These are phyloP conservation scores for Coniferiporia sulphurascens DNA, from an alignment of 1,284 basidiomycete species.

Conservation along the genomic window DNA sequence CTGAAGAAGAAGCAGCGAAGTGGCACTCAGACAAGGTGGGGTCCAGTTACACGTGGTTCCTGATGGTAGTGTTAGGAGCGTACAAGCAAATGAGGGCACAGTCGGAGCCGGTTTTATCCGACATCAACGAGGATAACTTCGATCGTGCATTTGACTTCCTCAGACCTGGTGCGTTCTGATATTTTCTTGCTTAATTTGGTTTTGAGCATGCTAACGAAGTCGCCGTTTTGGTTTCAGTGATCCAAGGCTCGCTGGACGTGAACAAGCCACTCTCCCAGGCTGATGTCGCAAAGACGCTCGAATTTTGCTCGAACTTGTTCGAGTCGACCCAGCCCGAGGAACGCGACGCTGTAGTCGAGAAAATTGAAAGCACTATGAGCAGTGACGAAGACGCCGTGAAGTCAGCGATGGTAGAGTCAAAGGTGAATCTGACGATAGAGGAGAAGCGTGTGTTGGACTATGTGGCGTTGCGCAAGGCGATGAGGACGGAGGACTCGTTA, in stretches of 20 bases:
- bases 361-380: slow-evolving; percentile 8
- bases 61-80: slow-evolving; percentile 61
- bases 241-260: slow-evolving; percentile 55
- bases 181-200: background rate
- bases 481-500: background rate
- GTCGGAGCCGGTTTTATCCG: slow-evolving; percentile 44
- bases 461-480: background rate
- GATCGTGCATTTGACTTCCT: slow-evolving; percentile 56
- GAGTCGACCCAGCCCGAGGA: slow-evolving; percentile 33
- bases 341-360: slow-evolving; percentile 27
- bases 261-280: slow-evolving; percentile 57
- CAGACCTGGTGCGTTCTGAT: slow-evolving; percentile 29
- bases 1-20: slow-evolving; percentile 45
- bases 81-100: slow-evolving; percentile 59
- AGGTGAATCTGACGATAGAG: too few species aligned
- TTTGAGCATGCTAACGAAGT: background rate
- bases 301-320: slow-evolving; percentile 38
- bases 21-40: slow-evolving; percentile 53
- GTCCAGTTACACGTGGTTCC: slow-evolving; percentile 65
- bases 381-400: too few species aligned
- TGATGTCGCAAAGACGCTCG: slow-evolving; percentile 51
- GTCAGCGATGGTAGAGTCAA: too few species aligned
- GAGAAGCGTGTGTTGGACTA: background rate
- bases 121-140: slow-evolving; percentile 55
- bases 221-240: slow-evolving; percentile 36